Evolutionary conservation across 371 early-diverging fungal genomes (phyloP).

Genomic region (Rhizopus sp.): DNA sequence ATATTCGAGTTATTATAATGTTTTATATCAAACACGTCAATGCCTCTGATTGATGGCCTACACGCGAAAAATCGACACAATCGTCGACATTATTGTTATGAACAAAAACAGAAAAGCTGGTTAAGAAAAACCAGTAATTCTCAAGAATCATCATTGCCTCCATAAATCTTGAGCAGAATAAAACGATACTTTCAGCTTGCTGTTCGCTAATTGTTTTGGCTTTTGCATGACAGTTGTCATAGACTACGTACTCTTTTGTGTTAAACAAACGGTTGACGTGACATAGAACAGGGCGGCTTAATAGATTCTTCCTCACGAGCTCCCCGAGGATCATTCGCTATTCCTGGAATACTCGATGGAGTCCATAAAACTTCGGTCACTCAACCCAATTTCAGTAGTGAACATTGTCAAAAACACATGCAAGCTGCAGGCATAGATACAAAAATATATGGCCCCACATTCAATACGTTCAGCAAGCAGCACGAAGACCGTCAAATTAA

Average conservation of each 20-base stretch:
- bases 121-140: constrained; percentile 2
- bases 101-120: constrained; percentile 2
- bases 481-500: constrained; percentile 7
- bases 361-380: too few relatives aligned
- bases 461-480: constrained; percentile 6
- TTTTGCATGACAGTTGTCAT: constrained; percentile 8
- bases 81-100: constrained; percentile 4
- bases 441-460: too few relatives aligned
- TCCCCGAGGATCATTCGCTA: too few relatives aligned
- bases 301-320: constrained; percentile 5
- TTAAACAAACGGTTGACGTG: constrained; percentile 10
- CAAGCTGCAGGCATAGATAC: too few relatives aligned
- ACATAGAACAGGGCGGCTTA: constrained; percentile 2
- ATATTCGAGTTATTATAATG: too few relatives aligned
- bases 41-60: neutral
- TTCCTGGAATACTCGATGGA: too few relatives aligned
- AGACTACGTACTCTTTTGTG: constrained; percentile 10
- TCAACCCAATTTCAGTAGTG: too few relatives aligned
- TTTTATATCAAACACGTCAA: too few relatives aligned
- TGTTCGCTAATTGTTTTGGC: constrained; percentile 4
- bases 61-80: constrained; percentile 3
- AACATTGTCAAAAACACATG: too few relatives aligned
- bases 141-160: constrained; percentile 1
- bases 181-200: constrained; percentile 7
- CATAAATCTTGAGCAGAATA: constrained; percentile 4